Percentiles rank a stretch among this genome's conserved stretches.
Conservation (phyloP, 2,329 filamentous ascomycete species). For the Fusarium pseudonygamai region DNA sequence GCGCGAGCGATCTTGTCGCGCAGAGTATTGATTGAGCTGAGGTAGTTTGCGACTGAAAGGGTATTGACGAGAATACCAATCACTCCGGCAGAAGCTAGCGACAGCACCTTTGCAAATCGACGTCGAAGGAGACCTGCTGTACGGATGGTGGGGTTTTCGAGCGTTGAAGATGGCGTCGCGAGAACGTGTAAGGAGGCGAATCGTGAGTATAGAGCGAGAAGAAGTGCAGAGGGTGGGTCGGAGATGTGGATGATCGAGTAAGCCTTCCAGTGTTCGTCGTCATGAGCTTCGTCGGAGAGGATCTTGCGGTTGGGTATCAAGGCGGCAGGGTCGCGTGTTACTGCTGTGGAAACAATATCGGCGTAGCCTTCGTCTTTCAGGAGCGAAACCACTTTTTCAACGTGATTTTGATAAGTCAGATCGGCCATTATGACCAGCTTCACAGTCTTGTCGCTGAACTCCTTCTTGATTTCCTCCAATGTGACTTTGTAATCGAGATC, state of each 20-base stretch:
- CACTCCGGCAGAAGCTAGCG: conserved; percentile 80
- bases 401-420: conserved; percentile 83
- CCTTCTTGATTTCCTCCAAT: conserved; percentile 68
- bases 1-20: conserved; percentile 77
- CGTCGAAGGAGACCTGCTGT: conserved; percentile 73
- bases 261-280: conserved; percentile 62
- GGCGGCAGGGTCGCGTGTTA: conserved; percentile 82
- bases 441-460: conserved; percentile 70
- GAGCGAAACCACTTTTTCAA: conserved; percentile 64
- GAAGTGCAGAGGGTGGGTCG: conserved; percentile 80
- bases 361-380: conserved; percentile 74
- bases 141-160: conserved; percentile 55
- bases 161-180: conserved; percentile 68
- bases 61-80: conserved; percentile 98
- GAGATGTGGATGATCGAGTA: conserved; percentile 88
- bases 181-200: conserved; percentile 83
- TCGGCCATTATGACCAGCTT: conserved; percentile 88
- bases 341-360: conserved; percentile 72
- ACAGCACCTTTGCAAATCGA: conserved; percentile 87
- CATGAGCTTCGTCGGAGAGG: conserved; percentile 53
- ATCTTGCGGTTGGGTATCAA: conserved; percentile 85
- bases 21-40: conserved; percentile 79
- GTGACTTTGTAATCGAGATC: conserved; percentile 70
- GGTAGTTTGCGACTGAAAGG: conserved; percentile 89
- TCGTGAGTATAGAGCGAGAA: conserved; percentile 86